Percentiles rank a stretch among this genome's conserved stretches.
phyloP scores from a whole-genome alignment of 371 early-diverging fungal genomes.

The Coemansia sp. region DNA sequence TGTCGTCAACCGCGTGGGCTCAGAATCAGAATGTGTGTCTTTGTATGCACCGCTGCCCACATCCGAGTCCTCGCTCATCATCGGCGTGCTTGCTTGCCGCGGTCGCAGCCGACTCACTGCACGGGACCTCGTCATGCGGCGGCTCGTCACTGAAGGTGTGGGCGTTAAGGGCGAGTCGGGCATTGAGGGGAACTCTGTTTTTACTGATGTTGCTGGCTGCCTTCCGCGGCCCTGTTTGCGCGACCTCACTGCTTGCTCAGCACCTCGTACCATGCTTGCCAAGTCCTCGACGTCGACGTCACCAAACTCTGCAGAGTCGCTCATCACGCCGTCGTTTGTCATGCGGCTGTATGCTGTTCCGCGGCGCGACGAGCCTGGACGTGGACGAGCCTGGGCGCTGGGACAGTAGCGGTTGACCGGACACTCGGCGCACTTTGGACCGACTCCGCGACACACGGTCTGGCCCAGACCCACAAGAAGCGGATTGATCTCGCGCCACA shows the following conservation, averaged over 20 bases:
- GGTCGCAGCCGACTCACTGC: conserved; percentile 21
- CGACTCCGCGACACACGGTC: conserved; percentile 73
- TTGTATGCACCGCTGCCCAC: neutral
- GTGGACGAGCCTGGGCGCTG: conserved; percentile 45
- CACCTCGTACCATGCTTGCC: conserved; percentile 48
- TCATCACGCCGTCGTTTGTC: conserved; percentile 18
- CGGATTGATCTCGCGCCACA: conserved; percentile 90
- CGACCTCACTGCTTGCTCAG: conserved; percentile 44
- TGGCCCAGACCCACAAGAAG: conserved; percentile 97
- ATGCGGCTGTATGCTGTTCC: conserved; percentile 1
- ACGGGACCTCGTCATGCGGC: conserved; percentile 9
- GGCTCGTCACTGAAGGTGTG: neutral
- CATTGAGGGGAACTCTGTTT: conserved; percentile 34
- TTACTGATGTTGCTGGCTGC: neutral
- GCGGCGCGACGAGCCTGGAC: conserved; percentile 4
- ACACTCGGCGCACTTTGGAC: conserved; percentile 82
- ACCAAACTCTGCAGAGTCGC: conserved; percentile 34
- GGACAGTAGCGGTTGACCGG: conserved; percentile 77
- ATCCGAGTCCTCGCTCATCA: conserved; percentile 6
- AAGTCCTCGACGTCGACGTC: conserved; percentile 46
- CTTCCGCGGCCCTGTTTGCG: conserved; percentile 38
- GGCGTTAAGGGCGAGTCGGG: conserved; percentile 31
- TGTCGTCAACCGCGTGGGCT: neutral
- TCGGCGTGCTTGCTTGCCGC: conserved; percentile 12
- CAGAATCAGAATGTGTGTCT: neutral